Evolutionary conservation across 306 rosid genomes (phyloP), one percentile per base, ranked within the genome.

Genomic region (Astragalus glycyphyllos): DNA sequence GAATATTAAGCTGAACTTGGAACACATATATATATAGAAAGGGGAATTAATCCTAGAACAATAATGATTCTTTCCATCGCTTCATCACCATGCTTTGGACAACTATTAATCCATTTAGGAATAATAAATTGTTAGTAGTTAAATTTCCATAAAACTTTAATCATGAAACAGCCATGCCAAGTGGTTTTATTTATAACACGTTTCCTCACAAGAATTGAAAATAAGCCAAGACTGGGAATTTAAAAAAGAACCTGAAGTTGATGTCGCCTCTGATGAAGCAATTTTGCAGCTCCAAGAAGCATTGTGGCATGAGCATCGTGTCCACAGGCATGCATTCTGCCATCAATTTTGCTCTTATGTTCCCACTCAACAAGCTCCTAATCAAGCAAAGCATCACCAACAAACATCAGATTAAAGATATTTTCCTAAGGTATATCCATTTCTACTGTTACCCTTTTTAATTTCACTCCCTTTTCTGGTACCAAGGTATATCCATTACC

Each of bases 311-410:
- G 96, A 68, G 89, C 96, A 79, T 90, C 92, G 47, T 87, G 91
- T 13, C 96, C 91, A 73, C 96, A 90, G 0, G 83, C 93, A 73
- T 90, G 96, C 93, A 90, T 90, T 58, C 68, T 80, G 11, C 93
- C 88, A 14, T 87, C 91, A 45, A 85, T 59, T 77, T 85, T 90
- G 78, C 96, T 90, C 86, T 80, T 85, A 65, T 87, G 84, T 59
- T 85, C 87, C 92, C 96, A 87, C 45, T 87, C 89, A 74, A 78
- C 93, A 75, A 87, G 90, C 80, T 87, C 96, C 93, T 90, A 66
- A 80, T 10, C 48, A 61, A 58, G 6, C 1, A 5, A 40, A 40
- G 31, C 68, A 61, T 62, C 47, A 54, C 71, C 68, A 77, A 53
- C 77, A 82, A 26, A 26, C 31, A 26, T 41, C 85, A 76, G 49